Evolutionary conservation across 2,329 filamentous ascomycete genomes (phyloP).

Genomic region (Cladosporium sp.): DNA sequence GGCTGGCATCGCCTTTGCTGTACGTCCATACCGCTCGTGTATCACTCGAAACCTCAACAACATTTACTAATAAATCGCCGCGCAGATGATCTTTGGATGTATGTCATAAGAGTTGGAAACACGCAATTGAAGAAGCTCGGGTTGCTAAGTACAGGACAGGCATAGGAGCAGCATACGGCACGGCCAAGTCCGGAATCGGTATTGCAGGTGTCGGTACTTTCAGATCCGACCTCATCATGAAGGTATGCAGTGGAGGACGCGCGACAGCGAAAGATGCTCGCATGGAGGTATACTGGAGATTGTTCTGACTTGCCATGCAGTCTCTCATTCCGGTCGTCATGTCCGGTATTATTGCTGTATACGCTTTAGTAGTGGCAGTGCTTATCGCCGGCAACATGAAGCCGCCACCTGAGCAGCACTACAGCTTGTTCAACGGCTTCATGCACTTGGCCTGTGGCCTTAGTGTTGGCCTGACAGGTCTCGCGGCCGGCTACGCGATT

Average conservation of each 20-base stretch:
- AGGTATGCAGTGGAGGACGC: too few relatives aligned
- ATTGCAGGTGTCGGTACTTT: constrained; percentile 83
- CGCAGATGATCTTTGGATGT: constrained; percentile 72
- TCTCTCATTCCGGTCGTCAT: constrained; percentile 88
- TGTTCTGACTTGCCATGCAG: constrained; percentile 41
- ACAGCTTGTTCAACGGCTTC: constrained; percentile 86
- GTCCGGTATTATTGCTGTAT: constrained; percentile 98
- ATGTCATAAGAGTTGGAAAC: constrained; percentile 38
- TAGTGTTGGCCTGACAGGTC: constrained; percentile 84
- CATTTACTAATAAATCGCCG: constrained; percentile 9
- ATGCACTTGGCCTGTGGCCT: constrained; percentile 90
- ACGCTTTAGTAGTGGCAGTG: constrained; percentile 93
- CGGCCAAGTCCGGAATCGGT: constrained; percentile 81
- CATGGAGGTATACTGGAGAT: not conserved
- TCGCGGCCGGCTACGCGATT: constrained; percentile 94
- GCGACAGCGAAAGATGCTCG: constrained; percentile 21
- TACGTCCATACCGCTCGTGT: constrained; percentile 27
- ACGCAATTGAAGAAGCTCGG: not conserved
- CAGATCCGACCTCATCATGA: constrained; percentile 85
- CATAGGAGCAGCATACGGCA: constrained; percentile 76
- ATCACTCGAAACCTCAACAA: not conserved
- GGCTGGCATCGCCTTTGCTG: constrained; percentile 71
- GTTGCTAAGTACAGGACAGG: constrained; percentile 40
- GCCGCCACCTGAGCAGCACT: constrained; percentile 62
- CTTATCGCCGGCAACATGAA: constrained; percentile 87